Evolutionary conservation across 1,284 basidiomycete genomes (phyloP), one percentile per base, ranked within the genome.

Genomic region (Fomitopsis pinicola): DNA sequence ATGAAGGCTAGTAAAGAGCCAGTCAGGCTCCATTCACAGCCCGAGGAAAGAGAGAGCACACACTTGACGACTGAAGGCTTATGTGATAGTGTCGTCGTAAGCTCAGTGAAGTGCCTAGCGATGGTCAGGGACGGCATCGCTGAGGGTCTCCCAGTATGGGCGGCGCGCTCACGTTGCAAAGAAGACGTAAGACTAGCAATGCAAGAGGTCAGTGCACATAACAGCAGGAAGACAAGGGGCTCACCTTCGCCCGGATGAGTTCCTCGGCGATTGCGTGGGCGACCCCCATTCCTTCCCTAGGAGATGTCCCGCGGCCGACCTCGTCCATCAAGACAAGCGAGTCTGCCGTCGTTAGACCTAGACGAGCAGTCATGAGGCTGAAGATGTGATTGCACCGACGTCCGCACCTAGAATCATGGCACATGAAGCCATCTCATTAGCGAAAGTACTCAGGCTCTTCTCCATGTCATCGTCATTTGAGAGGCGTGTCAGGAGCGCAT

Each of bases 381-480:
- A 10, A 53, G 10, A 14, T 35, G 36, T 17, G 28, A 36, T 40
- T n/a, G 55, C 42, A 5, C 55, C 7, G 7, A 36, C 12, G 5
- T 54, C 63, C 45, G 3, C 55, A 86, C 92, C 88, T 38, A 96
- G 75, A 59, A 97, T 94, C 91, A 95, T 94, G 3, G 92, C 88
- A 35, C 88, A 88, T 1, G 91, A 88, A 0, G 89, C 86, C 92
- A 98, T 97, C 73, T 98, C 95, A 62, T 86, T 88, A 0, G 94
- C 93, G 75, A 98, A 98, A 0, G 95, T 97, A 65, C 95, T 97
- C 15, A 97, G 74, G 59, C 84, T 91, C 70, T 87, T 89, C 72
- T 96, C 93, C 68, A 95, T 83, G 66, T 94, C 88, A 67, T 95
- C 95, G 64, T 98, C 94, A 67, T 98, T 97, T 0, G 94, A 96